Conservation (phyloP, 495 filamentous ascomycete species). For the Aspergillus campestris region DNA sequence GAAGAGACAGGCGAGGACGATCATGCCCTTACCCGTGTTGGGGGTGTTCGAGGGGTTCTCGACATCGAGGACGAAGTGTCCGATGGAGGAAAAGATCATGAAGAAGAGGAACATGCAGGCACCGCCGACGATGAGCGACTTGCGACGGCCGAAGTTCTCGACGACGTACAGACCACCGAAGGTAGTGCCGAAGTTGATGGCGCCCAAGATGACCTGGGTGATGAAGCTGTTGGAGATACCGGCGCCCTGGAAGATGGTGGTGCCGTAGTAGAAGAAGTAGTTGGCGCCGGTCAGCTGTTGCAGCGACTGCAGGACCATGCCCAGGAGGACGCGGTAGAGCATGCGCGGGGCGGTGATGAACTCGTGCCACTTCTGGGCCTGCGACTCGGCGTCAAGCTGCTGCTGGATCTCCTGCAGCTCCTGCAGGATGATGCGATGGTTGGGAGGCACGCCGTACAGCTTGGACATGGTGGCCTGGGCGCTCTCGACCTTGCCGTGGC, state of each 20-base stretch:
- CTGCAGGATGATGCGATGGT: conserved; percentile 52
- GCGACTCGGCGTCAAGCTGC: conserved; percentile 47
- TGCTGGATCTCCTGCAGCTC: conserved; percentile 60
- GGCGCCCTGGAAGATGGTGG: conserved; percentile 61
- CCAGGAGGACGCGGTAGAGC: conserved; percentile 61
- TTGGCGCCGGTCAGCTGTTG: conserved; percentile 65
- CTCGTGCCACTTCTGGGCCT: conserved; percentile 55
- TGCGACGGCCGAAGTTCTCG: conserved; percentile 61
- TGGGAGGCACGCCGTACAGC: conserved; percentile 60
- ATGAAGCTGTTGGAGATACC: conserved; percentile 62
- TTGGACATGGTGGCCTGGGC: conserved; percentile 58
- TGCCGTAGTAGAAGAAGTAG: conserved; percentile 76
- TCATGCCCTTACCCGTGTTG: conserved; percentile 61
- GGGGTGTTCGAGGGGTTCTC: conserved; percentile 45
- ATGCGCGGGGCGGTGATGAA: conserved; percentile 64
- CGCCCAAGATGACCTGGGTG: conserved; percentile 64
- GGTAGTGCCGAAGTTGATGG: conserved; percentile 65
- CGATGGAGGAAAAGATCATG: conserved; percentile 62
- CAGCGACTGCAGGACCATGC: conserved; percentile 58
- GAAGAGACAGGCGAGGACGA: conserved; percentile 65
- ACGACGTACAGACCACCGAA: conserved; percentile 65
- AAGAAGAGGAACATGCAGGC: conserved; percentile 62
- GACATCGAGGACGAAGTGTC: conserved; percentile 55
- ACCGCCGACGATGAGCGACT: conserved; percentile 57
- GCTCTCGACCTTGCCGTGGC: conserved; percentile 51